Percentiles rank a stretch among this genome's conserved stretches.
phyloP scores from a whole-genome alignment of 1,284 basidiomycete genomes.

The Hymenochaete sp. region DNA sequence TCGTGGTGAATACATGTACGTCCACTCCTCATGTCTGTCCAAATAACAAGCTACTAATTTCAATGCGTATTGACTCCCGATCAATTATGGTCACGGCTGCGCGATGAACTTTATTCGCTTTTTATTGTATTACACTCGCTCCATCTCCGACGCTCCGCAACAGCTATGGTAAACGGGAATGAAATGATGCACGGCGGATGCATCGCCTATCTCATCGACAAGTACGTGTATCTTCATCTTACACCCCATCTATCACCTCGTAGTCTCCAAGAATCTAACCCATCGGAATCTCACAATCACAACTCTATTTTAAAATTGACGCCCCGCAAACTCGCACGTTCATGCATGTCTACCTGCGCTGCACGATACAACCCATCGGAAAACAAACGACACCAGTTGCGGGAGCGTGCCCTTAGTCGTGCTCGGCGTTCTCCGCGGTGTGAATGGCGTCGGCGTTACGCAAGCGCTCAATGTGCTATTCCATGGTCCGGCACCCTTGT shows the following conservation, averaged over 20 bases:
- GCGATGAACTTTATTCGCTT: no score
- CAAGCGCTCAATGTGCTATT: slow-evolving; percentile 59
- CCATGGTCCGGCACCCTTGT: slow-evolving; percentile 57
- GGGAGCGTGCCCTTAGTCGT: slow-evolving; percentile 57
- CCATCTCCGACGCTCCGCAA: no score
- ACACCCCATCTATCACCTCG: no score
- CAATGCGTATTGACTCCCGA: no score
- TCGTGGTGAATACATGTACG: slow-evolving; percentile 49
- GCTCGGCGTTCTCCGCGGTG: slow-evolving; percentile 45
- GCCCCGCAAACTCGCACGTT: slow-evolving; percentile 5
- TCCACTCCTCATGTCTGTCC: slow-evolving; percentile 12
- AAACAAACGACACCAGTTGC: slow-evolving; percentile 36
- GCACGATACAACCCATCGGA: no score
- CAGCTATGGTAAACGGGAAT: slow-evolving; percentile 65
- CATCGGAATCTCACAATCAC: no score
- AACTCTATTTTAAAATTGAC: no score
- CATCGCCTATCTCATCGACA: slow-evolving; percentile 62
- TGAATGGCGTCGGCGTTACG: slow-evolving; percentile 65
- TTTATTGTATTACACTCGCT: not conserved
- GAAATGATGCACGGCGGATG: slow-evolving; percentile 66
- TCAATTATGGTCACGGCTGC: no score
- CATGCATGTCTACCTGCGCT: slow-evolving; percentile 1
- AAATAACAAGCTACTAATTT: no score
- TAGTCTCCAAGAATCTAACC: no score
- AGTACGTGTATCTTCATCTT: slow-evolving; percentile 36